A percentile compares a stretch with the other conserved stretches of the same genome.
phyloP scores from a whole-genome alignment of 768 basidiomycete genomes.

The Gyrodon lividus region DNA sequence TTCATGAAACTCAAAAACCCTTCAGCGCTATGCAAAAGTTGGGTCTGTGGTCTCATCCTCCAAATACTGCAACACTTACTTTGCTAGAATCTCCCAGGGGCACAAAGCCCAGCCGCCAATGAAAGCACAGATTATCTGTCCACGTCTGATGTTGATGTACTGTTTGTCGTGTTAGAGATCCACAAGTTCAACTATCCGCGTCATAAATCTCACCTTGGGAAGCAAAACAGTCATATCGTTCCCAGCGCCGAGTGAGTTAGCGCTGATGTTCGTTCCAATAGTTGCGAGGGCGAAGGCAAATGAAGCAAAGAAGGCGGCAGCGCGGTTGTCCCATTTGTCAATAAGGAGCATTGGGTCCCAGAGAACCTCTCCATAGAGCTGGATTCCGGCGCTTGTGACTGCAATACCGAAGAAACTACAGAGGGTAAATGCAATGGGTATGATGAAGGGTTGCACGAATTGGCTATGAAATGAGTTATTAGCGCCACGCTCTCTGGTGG shows the following conservation, averaged over 20 bases:
- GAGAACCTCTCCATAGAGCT: constrained; percentile 62
- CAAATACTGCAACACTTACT: constrained; percentile 18
- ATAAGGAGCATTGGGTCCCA: constrained; percentile 82
- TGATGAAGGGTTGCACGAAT: constrained; percentile 72
- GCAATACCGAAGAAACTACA: constrained; percentile 78
- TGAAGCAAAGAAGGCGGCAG: constrained; percentile 80
- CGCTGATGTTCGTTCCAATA: constrained; percentile 72
- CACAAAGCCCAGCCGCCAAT: constrained; percentile 74
- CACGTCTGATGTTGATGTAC: constrained; percentile 32
- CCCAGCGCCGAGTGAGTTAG: constrained; percentile 72
- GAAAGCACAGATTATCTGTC: constrained; percentile 28
- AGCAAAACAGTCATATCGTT: constrained; percentile 82
- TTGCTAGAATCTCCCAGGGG: constrained; percentile 80
- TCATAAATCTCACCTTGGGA: constrained; percentile 40
- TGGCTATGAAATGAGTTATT: constrained; percentile 41
- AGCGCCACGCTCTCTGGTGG: not conserved
- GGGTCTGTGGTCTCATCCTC: not conserved
- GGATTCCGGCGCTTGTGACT: constrained; percentile 72
- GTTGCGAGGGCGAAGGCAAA: constrained; percentile 73
- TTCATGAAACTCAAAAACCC: constrained; percentile 79
- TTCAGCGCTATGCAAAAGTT: constrained; percentile 39
- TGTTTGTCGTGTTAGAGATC: constrained; percentile 9
- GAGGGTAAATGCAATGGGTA: constrained; percentile 77
- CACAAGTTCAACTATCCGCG: not conserved
- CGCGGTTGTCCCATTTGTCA: constrained; percentile 80